Percentiles rank a stretch among this genome's conserved stretches.
phyloP scores from a whole-genome alignment of 2,329 filamentous ascomycete genomes.

The Fusarium sublunatum region DNA sequence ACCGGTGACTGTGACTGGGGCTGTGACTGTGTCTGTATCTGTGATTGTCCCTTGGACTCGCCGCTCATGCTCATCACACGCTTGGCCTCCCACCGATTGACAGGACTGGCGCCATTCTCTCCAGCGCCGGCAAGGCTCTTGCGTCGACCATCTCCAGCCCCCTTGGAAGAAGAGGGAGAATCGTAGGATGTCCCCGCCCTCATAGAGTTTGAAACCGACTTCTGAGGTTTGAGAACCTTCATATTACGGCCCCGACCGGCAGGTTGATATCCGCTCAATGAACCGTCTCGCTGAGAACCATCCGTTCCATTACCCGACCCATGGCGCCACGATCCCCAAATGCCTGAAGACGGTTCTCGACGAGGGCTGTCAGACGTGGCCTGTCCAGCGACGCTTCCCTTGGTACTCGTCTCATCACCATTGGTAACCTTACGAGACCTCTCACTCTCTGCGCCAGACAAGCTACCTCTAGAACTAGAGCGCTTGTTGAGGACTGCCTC shows the following conservation, averaged over 20 bases:
- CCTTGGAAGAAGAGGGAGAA: constrained; percentile 57
- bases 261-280: constrained; percentile 76
- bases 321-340: constrained; percentile 79
- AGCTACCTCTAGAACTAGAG: constrained; percentile 49
- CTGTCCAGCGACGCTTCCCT: constrained; percentile 42
- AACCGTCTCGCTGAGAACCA: constrained; percentile 61
- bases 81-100: constrained; percentile 66
- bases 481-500: constrained; percentile 52
- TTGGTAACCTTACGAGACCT: constrained; percentile 44
- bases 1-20: constrained; percentile 47
- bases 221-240: constrained; percentile 88
- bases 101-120: constrained; percentile 43
- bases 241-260: constrained; percentile 76
- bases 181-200: constrained; percentile 66
- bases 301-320: constrained; percentile 63
- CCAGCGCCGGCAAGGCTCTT: constrained; percentile 61
- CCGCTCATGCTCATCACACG: constrained; percentile 59
- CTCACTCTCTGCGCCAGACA: constrained; percentile 59
- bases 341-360: constrained; percentile 64
- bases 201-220: constrained; percentile 66
- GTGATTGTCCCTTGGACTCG: constrained; percentile 49
- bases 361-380: constrained; percentile 50
- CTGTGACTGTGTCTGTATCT: background rate
- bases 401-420: constrained; percentile 40
- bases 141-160: constrained; percentile 62